Evolutionary conservation across 1,284 basidiomycete species (phyloP).

Genomic region (Microbotryum lychnidis-dioicae): DNA sequence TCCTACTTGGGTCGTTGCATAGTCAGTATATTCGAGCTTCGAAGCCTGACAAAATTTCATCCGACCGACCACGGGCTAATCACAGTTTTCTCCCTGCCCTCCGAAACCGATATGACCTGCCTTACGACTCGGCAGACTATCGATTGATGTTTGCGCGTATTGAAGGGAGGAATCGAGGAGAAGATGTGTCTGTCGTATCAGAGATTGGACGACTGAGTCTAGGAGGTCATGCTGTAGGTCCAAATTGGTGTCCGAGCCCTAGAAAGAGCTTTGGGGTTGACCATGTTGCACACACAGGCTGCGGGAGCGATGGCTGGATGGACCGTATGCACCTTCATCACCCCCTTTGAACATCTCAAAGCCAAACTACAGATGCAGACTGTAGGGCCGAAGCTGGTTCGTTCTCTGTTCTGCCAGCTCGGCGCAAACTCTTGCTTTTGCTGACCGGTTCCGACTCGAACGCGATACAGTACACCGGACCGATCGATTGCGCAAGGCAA

Average conservation of each 20-base stretch:
- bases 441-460: background rate
- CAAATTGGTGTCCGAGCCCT: background rate
- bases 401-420: conserved; percentile 19
- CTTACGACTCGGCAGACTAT: conserved; percentile 49
- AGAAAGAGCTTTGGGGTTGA: background rate
- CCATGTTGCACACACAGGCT: conserved; percentile 34
- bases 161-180: conserved; percentile 38
- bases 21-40: conserved; percentile 27
- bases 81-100: background rate
- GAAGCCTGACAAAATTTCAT: background rate
- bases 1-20: conserved; percentile 60
- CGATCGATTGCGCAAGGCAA: conserved; percentile 39
- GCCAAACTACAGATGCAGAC: conserved; percentile 70
- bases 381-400: conserved; percentile 43
- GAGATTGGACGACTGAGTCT: conserved; percentile 12
- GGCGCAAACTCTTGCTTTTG: background rate
- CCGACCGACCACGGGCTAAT: background rate
- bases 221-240: conserved; percentile 29
- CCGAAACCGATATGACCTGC: background rate
- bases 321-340: conserved; percentile 62
- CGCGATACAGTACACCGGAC: conserved; percentile 18
- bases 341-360: conserved; percentile 65
- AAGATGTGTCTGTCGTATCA: conserved; percentile 29
- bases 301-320: conserved; percentile 66
- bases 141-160: conserved; percentile 53